phyloP scores from a whole-genome alignment of 768 basidiomycete species.

The Collybia mongolica region DNA sequence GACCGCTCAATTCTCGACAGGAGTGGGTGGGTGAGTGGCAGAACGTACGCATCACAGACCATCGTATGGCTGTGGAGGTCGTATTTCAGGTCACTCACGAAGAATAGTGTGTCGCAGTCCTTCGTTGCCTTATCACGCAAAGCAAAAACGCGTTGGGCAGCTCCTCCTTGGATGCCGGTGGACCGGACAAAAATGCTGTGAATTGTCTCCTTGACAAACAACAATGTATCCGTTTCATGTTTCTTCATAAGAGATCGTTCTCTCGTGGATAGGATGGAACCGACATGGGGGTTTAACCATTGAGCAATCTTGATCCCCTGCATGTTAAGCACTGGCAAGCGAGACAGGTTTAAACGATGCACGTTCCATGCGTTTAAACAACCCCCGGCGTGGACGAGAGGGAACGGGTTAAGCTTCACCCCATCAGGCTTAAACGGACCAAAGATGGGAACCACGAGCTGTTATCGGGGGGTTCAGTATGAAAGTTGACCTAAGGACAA shows the following conservation, averaged over 20 bases:
- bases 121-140: constrained; percentile 14
- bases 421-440: constrained; percentile 10
- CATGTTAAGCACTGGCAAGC: constrained; percentile 17
- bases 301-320: constrained; percentile 13
- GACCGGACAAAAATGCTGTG: constrained; percentile 18
- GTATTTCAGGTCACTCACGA: constrained; percentile 33
- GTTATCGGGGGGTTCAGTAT: constrained; percentile 4
- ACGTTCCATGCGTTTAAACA: constrained; percentile 14
- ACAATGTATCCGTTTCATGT: constrained; percentile 14
- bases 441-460: constrained; percentile 17
- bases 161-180: constrained; percentile 16
- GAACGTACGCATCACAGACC: constrained; percentile 37
- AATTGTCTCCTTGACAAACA: constrained; percentile 28
- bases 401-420: constrained; percentile 25
- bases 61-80: constrained; percentile 42
- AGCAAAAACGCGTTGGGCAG: constrained; percentile 17
- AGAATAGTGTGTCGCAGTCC: constrained; percentile 30
- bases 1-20: constrained; percentile 5
- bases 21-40: constrained; percentile 23
- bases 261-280: constrained; percentile 7
- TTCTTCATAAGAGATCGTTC: constrained; percentile 10
- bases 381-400: constrained; percentile 12
- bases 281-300: constrained; percentile 24
- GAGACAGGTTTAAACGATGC: constrained; percentile 30
- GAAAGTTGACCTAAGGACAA: neutral